Conservation (phyloP, 2,329 filamentous ascomycete genomes). For the Alternaria gansuensis region DNA sequence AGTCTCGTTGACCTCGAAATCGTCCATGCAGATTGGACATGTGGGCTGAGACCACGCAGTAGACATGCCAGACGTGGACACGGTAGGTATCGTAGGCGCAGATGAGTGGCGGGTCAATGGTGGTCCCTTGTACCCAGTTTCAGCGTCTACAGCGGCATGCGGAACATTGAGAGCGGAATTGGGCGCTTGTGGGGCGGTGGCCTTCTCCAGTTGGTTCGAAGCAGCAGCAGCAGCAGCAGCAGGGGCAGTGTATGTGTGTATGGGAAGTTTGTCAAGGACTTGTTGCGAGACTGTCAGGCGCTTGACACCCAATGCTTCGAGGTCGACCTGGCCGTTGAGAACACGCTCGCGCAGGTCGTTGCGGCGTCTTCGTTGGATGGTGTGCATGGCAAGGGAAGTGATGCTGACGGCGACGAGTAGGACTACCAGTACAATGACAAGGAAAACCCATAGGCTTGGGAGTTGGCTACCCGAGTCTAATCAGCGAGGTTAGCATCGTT, state of each 20-base stretch:
- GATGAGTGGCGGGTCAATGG: conserved; percentile 32
- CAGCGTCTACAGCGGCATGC: conserved; percentile 25
- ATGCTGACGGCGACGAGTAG: conserved; percentile 72
- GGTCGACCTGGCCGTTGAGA: conserved; percentile 78
- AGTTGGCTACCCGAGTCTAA: conserved; percentile 63
- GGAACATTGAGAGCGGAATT: conserved; percentile 20
- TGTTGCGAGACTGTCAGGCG: conserved; percentile 77
- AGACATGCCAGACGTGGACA: conserved; percentile 19
- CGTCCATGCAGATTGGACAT: conserved; percentile 90
- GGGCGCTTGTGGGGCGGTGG: conserved; percentile 19
- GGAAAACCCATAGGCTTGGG: conserved; percentile 83
- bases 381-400: conserved; percentile 78
- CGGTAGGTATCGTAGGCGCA: conserved; percentile 24
- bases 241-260: conserved; percentile 73
- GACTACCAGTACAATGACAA: conserved; percentile 73
- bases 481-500: conserved; percentile 10
- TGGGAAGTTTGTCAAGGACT: conserved; percentile 76
- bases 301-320: conserved; percentile 87
- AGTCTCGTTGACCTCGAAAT: conserved; percentile 74
- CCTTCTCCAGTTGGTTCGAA: conserved; percentile 31
- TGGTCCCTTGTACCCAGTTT: conserved; percentile 28
- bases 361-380: conserved; percentile 76
- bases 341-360: conserved; percentile 74
- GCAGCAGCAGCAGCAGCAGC: conserved; percentile 1
- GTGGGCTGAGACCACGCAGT: conserved; percentile 72